Evolutionary conservation across 2,329 filamentous ascomycete genomes (phyloP).

Genomic region (Phaeomoniella chlamydospora): DNA sequence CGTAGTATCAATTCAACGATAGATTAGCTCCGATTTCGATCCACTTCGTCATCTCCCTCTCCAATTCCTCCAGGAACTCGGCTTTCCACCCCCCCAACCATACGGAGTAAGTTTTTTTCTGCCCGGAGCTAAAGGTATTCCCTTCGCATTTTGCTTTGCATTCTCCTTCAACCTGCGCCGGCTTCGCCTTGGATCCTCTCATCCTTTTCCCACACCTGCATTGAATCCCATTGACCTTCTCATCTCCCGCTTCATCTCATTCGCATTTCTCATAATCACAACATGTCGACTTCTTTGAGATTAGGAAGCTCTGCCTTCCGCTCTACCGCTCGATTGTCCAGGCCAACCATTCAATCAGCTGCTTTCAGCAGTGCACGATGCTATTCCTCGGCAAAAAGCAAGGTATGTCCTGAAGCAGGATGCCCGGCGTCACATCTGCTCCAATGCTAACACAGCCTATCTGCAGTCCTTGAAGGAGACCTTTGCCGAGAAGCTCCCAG

Average conservation of each 20-base stretch:
- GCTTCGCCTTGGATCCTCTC: too few species aligned
- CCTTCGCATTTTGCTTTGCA: too few species aligned
- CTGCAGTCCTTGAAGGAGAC: slow-evolving; percentile 88
- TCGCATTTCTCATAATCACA: slow-evolving; percentile 17
- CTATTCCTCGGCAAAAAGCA: slow-evolving; percentile 79
- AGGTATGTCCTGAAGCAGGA: slow-evolving; percentile 47
- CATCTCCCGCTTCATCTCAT: slow-evolving; percentile 5
- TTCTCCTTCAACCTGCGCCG: too few species aligned
- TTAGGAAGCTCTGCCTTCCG: slow-evolving; percentile 70
- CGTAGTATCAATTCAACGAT: too few species aligned
- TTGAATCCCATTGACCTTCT: too few species aligned
- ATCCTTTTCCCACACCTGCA: too few species aligned
- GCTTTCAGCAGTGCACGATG: slow-evolving; percentile 73
- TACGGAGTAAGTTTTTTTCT: too few species aligned
- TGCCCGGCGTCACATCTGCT: slow-evolving; percentile 6
- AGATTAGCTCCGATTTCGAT: too few species aligned
- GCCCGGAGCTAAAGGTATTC: too few species aligned
- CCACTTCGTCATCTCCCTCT: too few species aligned
- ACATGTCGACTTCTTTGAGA: slow-evolving; percentile 75
- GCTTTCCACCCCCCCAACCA: too few species aligned
- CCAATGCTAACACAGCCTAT: slow-evolving; percentile 12
- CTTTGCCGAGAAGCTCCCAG: slow-evolving; percentile 88
- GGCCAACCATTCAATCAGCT: slow-evolving; percentile 53
- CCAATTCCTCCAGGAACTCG: too few species aligned
- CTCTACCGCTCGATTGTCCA: slow-evolving; percentile 53